Evolutionary conservation across 768 basidiomycete species (phyloP), one percentile per base, ranked within the genome.

Genomic region (Tephrocybe sp.): DNA sequence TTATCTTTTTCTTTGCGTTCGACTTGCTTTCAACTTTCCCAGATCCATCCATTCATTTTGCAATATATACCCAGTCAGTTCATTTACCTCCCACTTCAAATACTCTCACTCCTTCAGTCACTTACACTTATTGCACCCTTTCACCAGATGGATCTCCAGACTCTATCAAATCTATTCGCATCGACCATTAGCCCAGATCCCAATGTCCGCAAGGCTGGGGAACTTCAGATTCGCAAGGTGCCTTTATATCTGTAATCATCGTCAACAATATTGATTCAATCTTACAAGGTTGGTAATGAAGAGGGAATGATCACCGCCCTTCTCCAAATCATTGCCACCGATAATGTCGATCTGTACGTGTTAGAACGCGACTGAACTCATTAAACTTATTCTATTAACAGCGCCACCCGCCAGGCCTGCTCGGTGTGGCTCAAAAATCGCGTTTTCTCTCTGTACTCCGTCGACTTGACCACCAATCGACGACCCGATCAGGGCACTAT

Each of bases 391-490:
- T 42, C 28, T 36, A 47, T 24, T 5, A 43, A 23, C 65, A 92
- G 89, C 51, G 78, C 89, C 21, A 90, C 87, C 49, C 88, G 91
- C 34, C 90, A 93, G 61, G 87, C 93, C 0, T 86, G 88, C 58
- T 79, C 87, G 12, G 89, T 96, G 18, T 96, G 87, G 80, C 76
- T 95, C 61, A 96, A 96, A 71, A 96, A 96, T 67, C 87, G 93
- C 61, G 83, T 95, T 53, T 78, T 81, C 50, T 74, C 76, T 4
- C 77, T 77, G 17, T 95, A 93, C 64, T 65, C 75, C 55, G 60
- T 82, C 60, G 81, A 84, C 49, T 55, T 56, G 15, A 58, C 65
- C 17, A 34, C 43, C 47, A 38, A 46, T 25, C 65, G 77, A 45
- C 80, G 83, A 25, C 74, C 85, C 0, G 88, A 92, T 62, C 80